Evolutionary conservation across 495 filamentous ascomycete genomes (phyloP).

Genomic region (Talaromyces liani): DNA sequence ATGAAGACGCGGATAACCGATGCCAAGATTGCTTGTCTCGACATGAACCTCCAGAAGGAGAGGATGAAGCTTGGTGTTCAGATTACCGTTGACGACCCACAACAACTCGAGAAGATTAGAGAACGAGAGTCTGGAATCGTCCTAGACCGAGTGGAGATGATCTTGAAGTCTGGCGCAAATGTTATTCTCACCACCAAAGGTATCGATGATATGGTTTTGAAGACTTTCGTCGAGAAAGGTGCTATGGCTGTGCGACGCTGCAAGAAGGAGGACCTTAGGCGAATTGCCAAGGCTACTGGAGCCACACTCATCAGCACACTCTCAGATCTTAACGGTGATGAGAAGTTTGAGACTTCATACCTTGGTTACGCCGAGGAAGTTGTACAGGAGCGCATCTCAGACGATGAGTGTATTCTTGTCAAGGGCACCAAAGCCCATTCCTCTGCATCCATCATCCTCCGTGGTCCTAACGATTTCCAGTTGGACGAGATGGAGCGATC

Average conservation of each 20-base stretch:
- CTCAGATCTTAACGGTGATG: conserved; percentile 95
- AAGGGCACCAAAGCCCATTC: conserved; percentile 92
- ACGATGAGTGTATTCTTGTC: conserved; percentile 96
- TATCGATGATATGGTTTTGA: conserved; percentile 92
- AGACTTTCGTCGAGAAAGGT: conserved; percentile 89
- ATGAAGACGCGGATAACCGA: conserved; percentile 92
- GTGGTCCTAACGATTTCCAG: conserved; percentile 91
- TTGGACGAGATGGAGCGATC: conserved; percentile 99
- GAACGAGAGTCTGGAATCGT: conserved; percentile 89
- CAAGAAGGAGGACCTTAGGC: conserved; percentile 96
- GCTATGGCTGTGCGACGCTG: conserved; percentile 94
- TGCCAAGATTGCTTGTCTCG: conserved; percentile 93
- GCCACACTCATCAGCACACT: conserved; percentile 87
- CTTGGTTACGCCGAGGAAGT: conserved; percentile 93
- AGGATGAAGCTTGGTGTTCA: conserved; percentile 98
- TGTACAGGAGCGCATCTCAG: conserved; percentile 91
- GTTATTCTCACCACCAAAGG: conserved; percentile 96
- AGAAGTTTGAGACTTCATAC: conserved; percentile 85
- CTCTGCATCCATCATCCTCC: conserved; percentile 93
- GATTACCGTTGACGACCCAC: conserved; percentile 94
- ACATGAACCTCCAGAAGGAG: conserved; percentile 98
- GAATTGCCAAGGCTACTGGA: conserved; percentile 93
- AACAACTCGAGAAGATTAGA: conserved; percentile 94
- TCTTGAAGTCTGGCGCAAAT: conserved; percentile 94
- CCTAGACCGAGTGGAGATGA: conserved; percentile 91